These are phyloP conservation scores for Komagataella ulmi DNA, from an alignment of 805 yeast species.

Conservation along the genomic window DNA sequence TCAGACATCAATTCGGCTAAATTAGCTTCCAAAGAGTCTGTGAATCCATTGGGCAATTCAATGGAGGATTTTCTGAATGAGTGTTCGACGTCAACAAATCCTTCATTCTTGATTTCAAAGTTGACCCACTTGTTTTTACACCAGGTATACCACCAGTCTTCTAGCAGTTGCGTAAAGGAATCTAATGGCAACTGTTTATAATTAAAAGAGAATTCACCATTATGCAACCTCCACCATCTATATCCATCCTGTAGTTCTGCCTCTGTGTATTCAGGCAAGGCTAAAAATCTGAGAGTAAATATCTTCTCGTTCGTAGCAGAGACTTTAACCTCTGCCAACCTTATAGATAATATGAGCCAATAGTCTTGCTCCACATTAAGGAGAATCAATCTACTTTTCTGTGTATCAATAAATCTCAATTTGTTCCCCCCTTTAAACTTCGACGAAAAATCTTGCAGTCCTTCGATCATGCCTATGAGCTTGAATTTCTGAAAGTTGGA, in stretches of 20 bases:
- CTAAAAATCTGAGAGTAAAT: slow-evolving; percentile 14
- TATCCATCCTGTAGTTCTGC: slow-evolving; percentile 17
- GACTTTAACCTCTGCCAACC: slow-evolving; percentile 1
- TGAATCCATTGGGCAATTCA: slow-evolving; percentile 14
- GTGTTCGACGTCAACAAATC: slow-evolving; percentile 16
- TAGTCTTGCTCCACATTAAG: slow-evolving; percentile 1
- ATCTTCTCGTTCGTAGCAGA: slow-evolving; percentile 1
- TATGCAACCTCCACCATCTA: slow-evolving; percentile 18
- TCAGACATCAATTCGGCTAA: slow-evolving; percentile 5
- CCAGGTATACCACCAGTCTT: slow-evolving; percentile 25
- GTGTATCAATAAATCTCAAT: slow-evolving; percentile 2
- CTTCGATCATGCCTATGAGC: slow-evolving; percentile 2
- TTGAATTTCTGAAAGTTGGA: not conserved
- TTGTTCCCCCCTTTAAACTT: not conserved
- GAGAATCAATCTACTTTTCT: not conserved
- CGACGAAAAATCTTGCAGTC: slow-evolving; percentile 1
- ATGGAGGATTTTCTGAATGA: slow-evolving; percentile 17
- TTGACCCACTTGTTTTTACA: slow-evolving; percentile 12
- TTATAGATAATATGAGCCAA: not conserved
- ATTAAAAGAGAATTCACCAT: slow-evolving; percentile 14
- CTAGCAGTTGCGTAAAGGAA: slow-evolving; percentile 6
- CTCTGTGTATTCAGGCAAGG: slow-evolving; percentile 19
- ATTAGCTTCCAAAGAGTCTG: slow-evolving; percentile 12
- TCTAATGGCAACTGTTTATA: slow-evolving; percentile 4
- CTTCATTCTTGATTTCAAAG: slow-evolving; percentile 17